A percentile compares a stretch with the other conserved stretches of the same genome.
phyloP scores from a whole-genome alignment of 495 filamentous ascomycete genomes.

The Pseudoneurospora amorphoporcata region DNA sequence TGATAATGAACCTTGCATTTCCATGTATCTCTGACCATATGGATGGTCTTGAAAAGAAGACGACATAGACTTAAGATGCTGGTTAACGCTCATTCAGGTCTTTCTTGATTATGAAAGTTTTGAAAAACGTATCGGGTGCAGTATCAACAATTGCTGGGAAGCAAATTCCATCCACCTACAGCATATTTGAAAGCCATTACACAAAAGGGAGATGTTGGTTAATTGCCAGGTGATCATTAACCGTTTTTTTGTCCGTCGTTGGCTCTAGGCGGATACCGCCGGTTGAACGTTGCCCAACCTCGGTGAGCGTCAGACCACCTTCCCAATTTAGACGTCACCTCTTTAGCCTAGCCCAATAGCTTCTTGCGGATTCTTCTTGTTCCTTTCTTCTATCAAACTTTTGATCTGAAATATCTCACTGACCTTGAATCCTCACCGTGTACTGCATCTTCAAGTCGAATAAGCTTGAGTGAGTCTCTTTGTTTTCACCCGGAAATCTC shows the following conservation, averaged over 20 bases:
- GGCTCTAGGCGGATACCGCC: not conserved
- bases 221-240: not conserved
- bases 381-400: not conserved
- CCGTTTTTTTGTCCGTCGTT: not conserved
- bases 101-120: too few relatives aligned
- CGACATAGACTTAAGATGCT: too few relatives aligned
- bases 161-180: too few relatives aligned
- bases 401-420: not conserved
- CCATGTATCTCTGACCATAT: not conserved
- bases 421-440: not conserved
- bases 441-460: not conserved
- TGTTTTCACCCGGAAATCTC: not conserved
- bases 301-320: not conserved
- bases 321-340: not conserved
- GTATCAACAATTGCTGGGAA: too few relatives aligned
- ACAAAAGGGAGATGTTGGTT: too few relatives aligned
- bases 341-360: not conserved
- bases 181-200: too few relatives aligned
- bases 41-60: too few relatives aligned
- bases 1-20: not conserved
- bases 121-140: too few relatives aligned
- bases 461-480: too few relatives aligned
- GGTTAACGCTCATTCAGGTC: too few relatives aligned
- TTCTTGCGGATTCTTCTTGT: not conserved
- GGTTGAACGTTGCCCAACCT: not conserved